Conservation (phyloP, 2,329 filamentous ascomycete species). For the Leptosphaerulina australis region DNA sequence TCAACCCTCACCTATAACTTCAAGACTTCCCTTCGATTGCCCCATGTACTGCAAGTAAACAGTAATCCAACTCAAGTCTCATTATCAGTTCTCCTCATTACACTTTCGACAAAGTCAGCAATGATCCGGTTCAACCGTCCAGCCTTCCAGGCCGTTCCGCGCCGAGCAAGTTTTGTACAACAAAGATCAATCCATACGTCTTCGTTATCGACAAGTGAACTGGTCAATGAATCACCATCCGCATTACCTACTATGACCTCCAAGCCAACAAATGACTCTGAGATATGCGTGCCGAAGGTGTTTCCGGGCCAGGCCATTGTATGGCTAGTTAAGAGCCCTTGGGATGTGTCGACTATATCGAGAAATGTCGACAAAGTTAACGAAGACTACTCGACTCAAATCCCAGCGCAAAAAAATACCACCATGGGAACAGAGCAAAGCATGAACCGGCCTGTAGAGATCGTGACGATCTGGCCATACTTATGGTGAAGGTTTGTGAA, state of each 20-base stretch:
- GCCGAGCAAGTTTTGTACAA: not conserved
- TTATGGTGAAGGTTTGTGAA: constrained; percentile 27
- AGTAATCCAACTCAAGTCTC: not conserved
- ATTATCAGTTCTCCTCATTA: not conserved
- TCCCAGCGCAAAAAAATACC: not conserved
- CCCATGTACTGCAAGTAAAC: too few relatives aligned
- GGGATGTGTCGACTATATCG: not conserved
- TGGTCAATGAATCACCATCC: not conserved
- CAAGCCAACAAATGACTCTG: not conserved
- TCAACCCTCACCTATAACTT: too few relatives aligned
- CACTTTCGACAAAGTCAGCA: too few relatives aligned
- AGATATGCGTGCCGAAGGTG: not conserved
- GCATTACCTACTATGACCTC: not conserved
- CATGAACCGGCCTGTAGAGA: not conserved
- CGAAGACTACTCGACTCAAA: not conserved
- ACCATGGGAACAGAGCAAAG: not conserved
- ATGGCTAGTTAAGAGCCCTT: not conserved
- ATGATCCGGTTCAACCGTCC: not conserved
- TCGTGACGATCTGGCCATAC: constrained; percentile 28
- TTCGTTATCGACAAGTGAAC: not conserved
- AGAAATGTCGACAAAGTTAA: not conserved
- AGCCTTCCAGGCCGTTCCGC: not conserved
- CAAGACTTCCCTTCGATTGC: too few relatives aligned
- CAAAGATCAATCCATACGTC: not conserved
- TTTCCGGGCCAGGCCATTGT: not conserved